These are phyloP conservation scores for Patellifolia procumbens DNA, from an alignment of 179 eudicot genomes.

Conservation along the genomic window DNA sequence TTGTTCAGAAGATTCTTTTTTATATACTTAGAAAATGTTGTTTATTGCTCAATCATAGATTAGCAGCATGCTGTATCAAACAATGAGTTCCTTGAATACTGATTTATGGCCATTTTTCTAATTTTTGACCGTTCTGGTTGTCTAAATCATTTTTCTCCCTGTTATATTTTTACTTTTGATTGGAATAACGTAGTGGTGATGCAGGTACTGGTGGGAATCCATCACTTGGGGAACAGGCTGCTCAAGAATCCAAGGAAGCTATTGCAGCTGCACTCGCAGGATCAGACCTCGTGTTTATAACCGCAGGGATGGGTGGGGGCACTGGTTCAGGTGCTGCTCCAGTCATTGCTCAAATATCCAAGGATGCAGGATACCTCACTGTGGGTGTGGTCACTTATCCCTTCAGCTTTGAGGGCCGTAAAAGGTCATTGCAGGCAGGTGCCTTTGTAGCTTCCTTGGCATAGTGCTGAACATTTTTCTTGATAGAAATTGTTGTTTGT, in stretches of 20 bases:
- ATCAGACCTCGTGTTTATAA: constrained; percentile 94
- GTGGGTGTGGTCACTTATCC: constrained; percentile 99
- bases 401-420: constrained; percentile 97
- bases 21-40: not conserved
- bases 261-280: constrained; percentile 86
- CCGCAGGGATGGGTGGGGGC: constrained; percentile 99
- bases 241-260: constrained; percentile 90
- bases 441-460: constrained; percentile 11
- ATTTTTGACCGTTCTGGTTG: not conserved
- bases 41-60: not conserved
- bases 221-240: constrained; percentile 95
- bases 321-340: constrained; percentile 99
- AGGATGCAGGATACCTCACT: constrained; percentile 92
- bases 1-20: not conserved
- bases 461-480: not conserved
- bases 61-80: not conserved
- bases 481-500: not conserved
- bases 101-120: not conserved
- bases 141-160: not conserved
- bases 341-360: constrained; percentile 84
- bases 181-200: constrained; percentile 18
- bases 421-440: constrained; percentile 91
- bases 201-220: constrained; percentile 99
- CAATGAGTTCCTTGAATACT: not conserved
- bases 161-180: constrained; percentile 7